Conservation (phyloP, 768 basidiomycete genomes). For the Panaeolus papilionaceus region DNA sequence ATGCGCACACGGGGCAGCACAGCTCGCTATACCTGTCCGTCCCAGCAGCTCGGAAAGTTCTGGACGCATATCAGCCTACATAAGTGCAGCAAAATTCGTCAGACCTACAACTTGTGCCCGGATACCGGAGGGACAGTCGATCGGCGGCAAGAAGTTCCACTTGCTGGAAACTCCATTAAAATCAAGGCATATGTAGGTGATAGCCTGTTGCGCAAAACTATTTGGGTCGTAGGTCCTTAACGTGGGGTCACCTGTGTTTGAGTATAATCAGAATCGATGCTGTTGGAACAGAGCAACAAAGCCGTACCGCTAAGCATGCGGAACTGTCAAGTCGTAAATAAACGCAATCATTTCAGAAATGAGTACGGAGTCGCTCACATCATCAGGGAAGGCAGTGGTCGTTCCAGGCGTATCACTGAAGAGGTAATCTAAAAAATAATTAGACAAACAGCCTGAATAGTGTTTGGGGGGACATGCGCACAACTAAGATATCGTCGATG, state of each 20-base stretch:
- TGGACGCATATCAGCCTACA: slow-evolving; percentile 24
- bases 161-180: slow-evolving; percentile 47
- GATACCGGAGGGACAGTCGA: slow-evolving; percentile 51
- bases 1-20: background rate
- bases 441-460: background rate
- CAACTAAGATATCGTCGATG: slow-evolving; percentile 19
- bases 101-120: slow-evolving; percentile 55
- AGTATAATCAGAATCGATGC: background rate
- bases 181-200: slow-evolving; percentile 55
- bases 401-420: slow-evolving; percentile 51
- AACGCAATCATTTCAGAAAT: slow-evolving; percentile 14
- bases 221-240: slow-evolving; percentile 53
- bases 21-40: slow-evolving; percentile 48
- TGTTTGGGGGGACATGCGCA: slow-evolving; percentile 11
- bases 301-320: slow-evolving; percentile 56
- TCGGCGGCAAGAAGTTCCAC: slow-evolving; percentile 45
- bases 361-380: slow-evolving; percentile 40
- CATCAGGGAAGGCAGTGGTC: slow-evolving; percentile 60
- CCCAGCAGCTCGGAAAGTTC: slow-evolving; percentile 64
- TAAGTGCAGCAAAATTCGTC: background rate
- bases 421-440: slow-evolving; percentile 49
- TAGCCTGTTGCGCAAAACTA: slow-evolving; percentile 51
- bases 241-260: slow-evolving; percentile 42
- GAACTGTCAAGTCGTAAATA: slow-evolving; percentile 41
- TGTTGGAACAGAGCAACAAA: slow-evolving; percentile 3